A percentile compares a stretch with the other conserved stretches of the same genome.
phyloP scores from a whole-genome alignment of 495 filamentous ascomycete genomes.

The Aspergillus panamensis region DNA sequence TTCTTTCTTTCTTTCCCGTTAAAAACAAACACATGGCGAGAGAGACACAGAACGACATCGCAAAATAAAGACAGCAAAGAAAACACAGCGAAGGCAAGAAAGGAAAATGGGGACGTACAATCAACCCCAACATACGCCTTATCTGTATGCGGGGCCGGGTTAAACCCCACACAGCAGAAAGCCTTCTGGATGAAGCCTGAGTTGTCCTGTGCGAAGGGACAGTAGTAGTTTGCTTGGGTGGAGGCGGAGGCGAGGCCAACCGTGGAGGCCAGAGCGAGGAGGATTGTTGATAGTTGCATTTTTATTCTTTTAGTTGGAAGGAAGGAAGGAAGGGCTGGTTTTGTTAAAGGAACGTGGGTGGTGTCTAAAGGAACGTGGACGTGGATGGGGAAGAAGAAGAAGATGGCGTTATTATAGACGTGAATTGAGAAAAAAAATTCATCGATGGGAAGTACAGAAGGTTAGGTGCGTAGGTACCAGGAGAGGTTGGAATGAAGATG shows the following conservation, averaged over 20 bases:
- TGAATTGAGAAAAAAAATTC: too few species aligned
- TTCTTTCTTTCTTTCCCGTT: background rate
- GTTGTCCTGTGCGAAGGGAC: conserved; percentile 34
- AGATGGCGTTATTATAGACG: too few species aligned
- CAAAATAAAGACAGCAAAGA: background rate
- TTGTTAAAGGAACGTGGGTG: too few species aligned
- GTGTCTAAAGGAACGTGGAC: too few species aligned
- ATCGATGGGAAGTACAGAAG: too few species aligned
- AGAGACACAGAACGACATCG: background rate
- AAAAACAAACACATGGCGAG: background rate
- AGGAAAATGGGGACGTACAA: conserved; percentile 26
- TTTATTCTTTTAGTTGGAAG: conserved; percentile 17
- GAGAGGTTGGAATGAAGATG: background rate
- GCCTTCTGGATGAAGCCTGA: conserved; percentile 35
- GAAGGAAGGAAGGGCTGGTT: background rate
- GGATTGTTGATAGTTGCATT: conserved; percentile 33
- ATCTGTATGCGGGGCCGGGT: conserved; percentile 17
- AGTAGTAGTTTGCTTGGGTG: conserved; percentile 31
- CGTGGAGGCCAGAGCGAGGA: conserved; percentile 25
- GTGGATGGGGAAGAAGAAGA: too few species aligned
- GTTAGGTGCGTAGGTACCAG: too few species aligned
- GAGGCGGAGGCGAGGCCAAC: conserved; percentile 25
- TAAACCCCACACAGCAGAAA: conserved; percentile 38
- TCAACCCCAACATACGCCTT: conserved; percentile 28
- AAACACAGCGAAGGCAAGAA: background rate